phyloP scores from a whole-genome alignment of 164 flowering plant species.

The Magnolia officinalis region DNA sequence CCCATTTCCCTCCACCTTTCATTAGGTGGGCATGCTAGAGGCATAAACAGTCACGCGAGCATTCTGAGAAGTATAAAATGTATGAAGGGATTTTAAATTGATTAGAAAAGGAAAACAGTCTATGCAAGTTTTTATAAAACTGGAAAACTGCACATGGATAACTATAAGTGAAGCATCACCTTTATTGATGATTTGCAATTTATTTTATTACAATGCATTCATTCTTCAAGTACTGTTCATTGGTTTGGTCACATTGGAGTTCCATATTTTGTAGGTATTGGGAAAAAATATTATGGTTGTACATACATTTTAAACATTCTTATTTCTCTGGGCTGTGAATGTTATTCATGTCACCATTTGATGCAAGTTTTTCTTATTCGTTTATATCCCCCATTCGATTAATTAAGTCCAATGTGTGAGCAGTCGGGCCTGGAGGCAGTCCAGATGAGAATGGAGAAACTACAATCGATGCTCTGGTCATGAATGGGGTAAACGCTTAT shows the following conservation, averaged over 20 bases:
- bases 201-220: too few relatives aligned
- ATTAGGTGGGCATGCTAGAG: not conserved
- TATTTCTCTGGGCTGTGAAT: not conserved
- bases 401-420: constrained; percentile 10
- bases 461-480: constrained; percentile 88
- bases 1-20: not conserved
- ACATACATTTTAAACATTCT: not conserved
- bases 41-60: not conserved
- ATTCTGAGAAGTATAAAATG: too few relatives aligned
- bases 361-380: not conserved
- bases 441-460: constrained; percentile 99
- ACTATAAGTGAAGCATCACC: too few relatives aligned
- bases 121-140: too few relatives aligned
- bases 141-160: too few relatives aligned
- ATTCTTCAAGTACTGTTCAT: too few relatives aligned
- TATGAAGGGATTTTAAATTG: too few relatives aligned
- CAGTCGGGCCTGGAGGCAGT: constrained; percentile 99
- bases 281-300: too few relatives aligned
- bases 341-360: not conserved
- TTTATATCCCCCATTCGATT: not conserved
- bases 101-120: too few relatives aligned
- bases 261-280: too few relatives aligned
- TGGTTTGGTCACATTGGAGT: too few relatives aligned
- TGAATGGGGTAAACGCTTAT: constrained; percentile 73
- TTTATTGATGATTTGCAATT: too few relatives aligned